Evolutionary conservation across 1,139 yeast genomes (phyloP), one percentile per base, ranked within the genome.

Genomic region (Zhuliangozyma blackwelliae): DNA sequence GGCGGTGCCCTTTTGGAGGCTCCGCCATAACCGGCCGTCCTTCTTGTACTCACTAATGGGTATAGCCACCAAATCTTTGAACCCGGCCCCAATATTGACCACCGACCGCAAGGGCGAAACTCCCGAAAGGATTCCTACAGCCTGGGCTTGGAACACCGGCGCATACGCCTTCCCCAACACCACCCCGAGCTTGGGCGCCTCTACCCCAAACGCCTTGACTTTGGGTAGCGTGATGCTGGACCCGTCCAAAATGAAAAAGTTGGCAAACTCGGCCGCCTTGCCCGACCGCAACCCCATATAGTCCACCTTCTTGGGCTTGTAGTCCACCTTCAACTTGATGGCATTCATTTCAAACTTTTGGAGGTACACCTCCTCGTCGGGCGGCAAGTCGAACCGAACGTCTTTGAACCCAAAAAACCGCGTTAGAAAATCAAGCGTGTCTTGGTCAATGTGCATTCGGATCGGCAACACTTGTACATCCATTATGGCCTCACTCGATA

Each of bases 281-380:
- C 97, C 97, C 0, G 96, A 83, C 38, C 86, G 69, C 19, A 92
- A 70, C 0, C 96, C 96, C 2, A 79, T 75, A 53, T 85, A 86
- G 54, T 90, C 95, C 20, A 88, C 72, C 47, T 80, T 85, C 52
- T 89, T 90, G 0, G 98, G 98, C 54, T 89, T 90, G 58, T 92
- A 94, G 57, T 92, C 98, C 30, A 92, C 65, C 45, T 82, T 81
- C 27, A 94, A 59, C 34, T 73, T 75, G 1, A 92, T 63, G 0
- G 83, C 71, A 37, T 75, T 69, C 12, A 88, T 70, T 36, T 76
- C 76, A 33, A 89, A 73, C 51, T 78, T 79, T 49, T 87, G 90
- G 28, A 89, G 67, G 50, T 77, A 90, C 1, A 80, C 54, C 5
- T 75, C 72, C 44, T 86, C 95, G 43, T 71, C 76, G 4, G 53